Evolutionary conservation across 129 eudicot genomes (phyloP).

Genomic region (Deinandra increscens): DNA sequence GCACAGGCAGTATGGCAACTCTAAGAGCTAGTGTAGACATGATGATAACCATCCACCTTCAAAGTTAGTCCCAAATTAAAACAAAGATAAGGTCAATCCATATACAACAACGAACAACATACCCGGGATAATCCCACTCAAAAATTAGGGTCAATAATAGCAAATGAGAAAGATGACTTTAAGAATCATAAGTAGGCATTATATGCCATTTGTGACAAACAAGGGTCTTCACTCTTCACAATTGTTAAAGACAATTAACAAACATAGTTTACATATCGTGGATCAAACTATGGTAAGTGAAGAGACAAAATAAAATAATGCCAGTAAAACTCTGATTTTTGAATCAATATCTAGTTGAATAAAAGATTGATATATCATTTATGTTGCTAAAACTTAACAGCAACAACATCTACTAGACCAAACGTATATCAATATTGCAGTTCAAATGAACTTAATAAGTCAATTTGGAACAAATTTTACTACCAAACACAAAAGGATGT

Average conservation of each 20-base stretch:
- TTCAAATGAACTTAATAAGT: not conserved
- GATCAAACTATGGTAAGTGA: not conserved
- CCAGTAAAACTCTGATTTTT: not conserved
- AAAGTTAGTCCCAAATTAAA: slow-evolving; percentile 16
- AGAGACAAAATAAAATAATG: not conserved
- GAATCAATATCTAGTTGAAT: not conserved
- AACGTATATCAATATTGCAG: not conserved
- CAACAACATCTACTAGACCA: not conserved
- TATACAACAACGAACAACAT: no score
- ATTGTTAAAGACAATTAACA: not conserved
- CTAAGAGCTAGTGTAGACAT: slow-evolving; percentile 74
- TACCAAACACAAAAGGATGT: no score
- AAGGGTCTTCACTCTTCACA: slow-evolving; percentile 2
- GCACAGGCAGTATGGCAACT: slow-evolving; percentile 61
- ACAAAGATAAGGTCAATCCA: not conserved
- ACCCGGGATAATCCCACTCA: no score
- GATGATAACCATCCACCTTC: slow-evolving; percentile 82
- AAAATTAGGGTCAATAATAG: not conserved
- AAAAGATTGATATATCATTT: not conserved
- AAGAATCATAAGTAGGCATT: not conserved
- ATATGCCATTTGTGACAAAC: not conserved
- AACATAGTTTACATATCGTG: not conserved
- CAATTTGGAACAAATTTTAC: not conserved
- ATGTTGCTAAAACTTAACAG: not conserved
- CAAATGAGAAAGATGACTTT: not conserved